Base-by-base conservation (phyloP, 2,329 filamentous ascomycete genomes). In the Cladosporium sp. region DNA sequence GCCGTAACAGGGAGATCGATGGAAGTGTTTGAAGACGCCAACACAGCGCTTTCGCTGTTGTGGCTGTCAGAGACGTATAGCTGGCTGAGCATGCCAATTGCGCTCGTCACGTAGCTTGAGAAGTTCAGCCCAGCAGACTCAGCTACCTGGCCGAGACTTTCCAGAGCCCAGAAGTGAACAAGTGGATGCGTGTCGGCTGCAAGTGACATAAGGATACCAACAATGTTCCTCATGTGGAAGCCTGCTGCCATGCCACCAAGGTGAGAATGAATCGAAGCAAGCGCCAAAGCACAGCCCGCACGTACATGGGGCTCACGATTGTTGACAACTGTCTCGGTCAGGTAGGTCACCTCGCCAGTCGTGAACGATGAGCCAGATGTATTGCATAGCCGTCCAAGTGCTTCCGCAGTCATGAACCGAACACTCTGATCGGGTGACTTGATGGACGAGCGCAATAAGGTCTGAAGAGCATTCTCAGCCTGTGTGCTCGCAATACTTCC, bases 171-270 rank as follows among this genome's bases (percentile, higher is more conserved):
- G 75, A 94, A 97, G 77, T 99, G 95, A 10, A 99, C 95, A 0
- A 91, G 89, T 0, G 95, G 93, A 76, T 99, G 95, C 23, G 94
- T 92, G 74, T 99, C 95, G 71, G 93, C 97, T 76, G 93, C 94
- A 11, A 99, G 84, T 8, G 95, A 98, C 91, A 98, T 96, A n/a
- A 99, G 82, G 46, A 99, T 96, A 21, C 94, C 91, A n/a, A 97
- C 86, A 58, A 99, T 97, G 1, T 93, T 97, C 81, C 98, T 98
- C 59, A 99, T 84, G 76, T 99, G 95, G 72, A 95, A 93, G 3
- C 93, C 93, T 63, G 95, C 95, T 62, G 95, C 95, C 93, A 99
- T 98, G 65, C 95, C 94, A 65, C 95, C 96, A 36, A 99, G 91
- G 76, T 97, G 93, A 21, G 92, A 91, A 79, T 99, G 93, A 60